Percentiles rank a stretch among this genome's conserved stretches.
These are phyloP conservation scores for Lathyrus sativus DNA, from an alignment of 306 rosid species.

Conservation along the genomic window DNA sequence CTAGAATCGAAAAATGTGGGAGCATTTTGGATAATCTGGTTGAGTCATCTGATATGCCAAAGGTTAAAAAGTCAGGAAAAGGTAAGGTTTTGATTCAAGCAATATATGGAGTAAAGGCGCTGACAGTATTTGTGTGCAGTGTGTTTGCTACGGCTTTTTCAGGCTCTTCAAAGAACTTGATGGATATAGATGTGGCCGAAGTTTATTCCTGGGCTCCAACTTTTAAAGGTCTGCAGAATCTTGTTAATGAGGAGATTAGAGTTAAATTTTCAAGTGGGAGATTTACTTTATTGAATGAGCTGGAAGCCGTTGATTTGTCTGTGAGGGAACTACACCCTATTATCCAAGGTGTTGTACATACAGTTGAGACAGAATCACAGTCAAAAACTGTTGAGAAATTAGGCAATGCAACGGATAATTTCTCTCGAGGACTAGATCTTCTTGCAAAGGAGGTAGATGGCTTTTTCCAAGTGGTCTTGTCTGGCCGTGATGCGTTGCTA, in stretches of 20 bases:
- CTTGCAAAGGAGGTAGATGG: conserved; percentile 81
- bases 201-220: conserved; percentile 71
- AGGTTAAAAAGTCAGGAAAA: conserved; percentile 80
- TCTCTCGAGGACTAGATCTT: conserved; percentile 76
- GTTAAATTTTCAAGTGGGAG: conserved; percentile 50
- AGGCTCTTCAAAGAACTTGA: conserved; percentile 59
- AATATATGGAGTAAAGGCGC: conserved; percentile 80
- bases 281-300: conserved; percentile 57
- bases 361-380: conserved; percentile 39
- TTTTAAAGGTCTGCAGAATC: conserved; percentile 59
- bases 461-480: conserved; percentile 71
- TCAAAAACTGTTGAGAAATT: conserved; percentile 49
- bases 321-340: conserved; percentile 64
- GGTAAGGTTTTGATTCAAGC: conserved; percentile 91
- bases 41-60: conserved; percentile 70
- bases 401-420: conserved; percentile 49
- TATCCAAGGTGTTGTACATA: conserved; percentile 52
- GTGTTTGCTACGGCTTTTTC: conserved; percentile 69
- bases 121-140: conserved; percentile 70
- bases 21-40: conserved; percentile 62
- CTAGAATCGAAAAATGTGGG: conserved; percentile 64
- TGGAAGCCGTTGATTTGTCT: conserved; percentile 66
- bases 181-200: conserved; percentile 52
- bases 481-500: conserved; percentile 83
- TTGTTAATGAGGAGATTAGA: conserved; percentile 64